Conservation (phyloP, 73 alveolate genomes). For the Paramecium pentaurelia region DNA sequence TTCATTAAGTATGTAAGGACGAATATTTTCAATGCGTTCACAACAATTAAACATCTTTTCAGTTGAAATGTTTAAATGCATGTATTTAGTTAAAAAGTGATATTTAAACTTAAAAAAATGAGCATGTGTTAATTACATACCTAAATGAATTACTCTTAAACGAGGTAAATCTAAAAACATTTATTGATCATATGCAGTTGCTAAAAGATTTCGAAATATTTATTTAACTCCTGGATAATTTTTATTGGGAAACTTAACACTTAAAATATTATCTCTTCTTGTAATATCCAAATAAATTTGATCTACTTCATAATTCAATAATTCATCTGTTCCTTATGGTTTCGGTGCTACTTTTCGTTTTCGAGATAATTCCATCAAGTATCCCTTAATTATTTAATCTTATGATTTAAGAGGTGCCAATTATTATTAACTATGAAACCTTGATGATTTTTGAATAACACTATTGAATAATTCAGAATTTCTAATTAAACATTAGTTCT, state of each 20-base stretch:
- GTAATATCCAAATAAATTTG: not conserved
- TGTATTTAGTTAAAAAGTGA: not conserved
- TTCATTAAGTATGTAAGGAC: constrained; percentile 10
- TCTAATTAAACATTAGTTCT: not conserved
- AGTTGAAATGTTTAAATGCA: not conserved
- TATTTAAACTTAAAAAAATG: constrained; percentile 1
- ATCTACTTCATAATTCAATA: not conserved
- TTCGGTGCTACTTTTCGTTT: not conserved
- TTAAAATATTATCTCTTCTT: not conserved
- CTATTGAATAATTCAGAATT: not conserved
- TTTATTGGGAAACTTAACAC: not conserved
- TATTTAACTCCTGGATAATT: not conserved
- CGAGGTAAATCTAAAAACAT: not conserved
- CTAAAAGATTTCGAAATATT: not conserved
- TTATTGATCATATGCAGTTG: not conserved
- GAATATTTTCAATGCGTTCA: not conserved
- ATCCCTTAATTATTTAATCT: not conserved
- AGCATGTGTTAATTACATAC: not conserved
- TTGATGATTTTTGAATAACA: not conserved
- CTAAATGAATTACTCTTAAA: not conserved
- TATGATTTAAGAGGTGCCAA: not conserved
- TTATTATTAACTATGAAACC: not conserved
- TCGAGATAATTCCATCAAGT: not conserved
- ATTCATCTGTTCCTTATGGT: constrained; percentile 22
- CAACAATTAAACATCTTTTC: constrained; percentile 25